Evolutionary conservation across 306 rosid genomes (phyloP).

Genomic region (Nissolia schottii): DNA sequence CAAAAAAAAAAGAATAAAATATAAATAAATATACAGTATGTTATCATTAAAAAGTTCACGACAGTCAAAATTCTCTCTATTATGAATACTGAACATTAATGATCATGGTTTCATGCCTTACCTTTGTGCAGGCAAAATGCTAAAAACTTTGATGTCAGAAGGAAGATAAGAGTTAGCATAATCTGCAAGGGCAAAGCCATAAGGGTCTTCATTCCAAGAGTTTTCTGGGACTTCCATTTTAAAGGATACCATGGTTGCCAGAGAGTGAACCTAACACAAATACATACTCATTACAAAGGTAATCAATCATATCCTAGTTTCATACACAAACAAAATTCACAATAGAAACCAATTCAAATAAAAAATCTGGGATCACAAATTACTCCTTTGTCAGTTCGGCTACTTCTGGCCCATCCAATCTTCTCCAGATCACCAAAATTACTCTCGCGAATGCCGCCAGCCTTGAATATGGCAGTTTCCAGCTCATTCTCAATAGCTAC

Average conservation of each 20-base stretch:
- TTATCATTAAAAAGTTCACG: background rate
- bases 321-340: background rate
- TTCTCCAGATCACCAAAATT: slow-evolving; percentile 76
- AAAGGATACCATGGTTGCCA: slow-evolving; percentile 74
- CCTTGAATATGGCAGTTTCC: slow-evolving; percentile 78
- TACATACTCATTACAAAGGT: background rate
- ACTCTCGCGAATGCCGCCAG: slow-evolving; percentile 77
- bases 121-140: slow-evolving; percentile 82
- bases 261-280: slow-evolving; percentile 68
- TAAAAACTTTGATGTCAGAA: slow-evolving; percentile 55
- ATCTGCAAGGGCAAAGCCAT: slow-evolving; percentile 62
- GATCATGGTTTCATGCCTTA: slow-evolving; percentile 32
- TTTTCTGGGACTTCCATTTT: slow-evolving; percentile 86
- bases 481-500: slow-evolving; percentile 85
- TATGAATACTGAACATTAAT: background rate
- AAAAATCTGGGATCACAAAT: slow-evolving; percentile 19
- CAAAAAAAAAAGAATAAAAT: background rate
- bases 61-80: background rate
- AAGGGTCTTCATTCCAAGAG: slow-evolving; percentile 72
- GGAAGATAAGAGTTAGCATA: slow-evolving; percentile 72
- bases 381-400: slow-evolving; percentile 98
- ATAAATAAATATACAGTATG: background rate
- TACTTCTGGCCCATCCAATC: slow-evolving; percentile 87
- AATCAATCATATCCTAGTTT: background rate
- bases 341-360: background rate